Conservation (phyloP, 306 rosid genomes). For the Dryas alaskensis region DNA sequence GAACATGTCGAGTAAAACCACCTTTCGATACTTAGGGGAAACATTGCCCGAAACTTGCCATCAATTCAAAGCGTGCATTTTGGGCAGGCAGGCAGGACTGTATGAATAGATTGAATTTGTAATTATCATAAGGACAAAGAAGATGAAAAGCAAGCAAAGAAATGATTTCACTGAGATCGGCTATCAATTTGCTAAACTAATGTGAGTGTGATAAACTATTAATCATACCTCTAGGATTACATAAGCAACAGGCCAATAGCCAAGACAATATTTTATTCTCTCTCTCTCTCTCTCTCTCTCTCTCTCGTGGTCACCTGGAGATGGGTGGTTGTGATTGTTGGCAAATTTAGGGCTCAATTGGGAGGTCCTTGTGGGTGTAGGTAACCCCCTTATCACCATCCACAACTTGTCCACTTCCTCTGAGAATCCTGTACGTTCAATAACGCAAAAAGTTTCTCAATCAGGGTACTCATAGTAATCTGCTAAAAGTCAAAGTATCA, state of each 20-base stretch:
- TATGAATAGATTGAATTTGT: neutral
- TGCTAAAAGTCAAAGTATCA: neutral
- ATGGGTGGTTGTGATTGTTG: constrained; percentile 8
- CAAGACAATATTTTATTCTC: neutral
- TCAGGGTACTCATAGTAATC: neutral
- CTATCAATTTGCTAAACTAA: neutral
- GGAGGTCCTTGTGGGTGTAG: constrained; percentile 72
- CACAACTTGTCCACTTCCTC: constrained; percentile 86
- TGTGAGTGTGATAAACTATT: neutral
- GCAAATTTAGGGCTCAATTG: constrained; percentile 36
- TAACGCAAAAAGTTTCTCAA: neutral
- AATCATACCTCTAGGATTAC: neutral
- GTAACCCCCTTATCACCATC: constrained; percentile 68
- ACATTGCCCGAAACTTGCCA: too few relatives aligned
- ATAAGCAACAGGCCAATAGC: constrained; percentile 5
- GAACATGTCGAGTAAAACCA: neutral
- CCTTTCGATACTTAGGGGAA: too few relatives aligned
- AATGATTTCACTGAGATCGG: neutral
- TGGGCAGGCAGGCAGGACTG: neutral
- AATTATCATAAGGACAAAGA: too few relatives aligned
- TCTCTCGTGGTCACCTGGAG: neutral
- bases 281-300: neutral
- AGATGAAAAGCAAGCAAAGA: neutral
- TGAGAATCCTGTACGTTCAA: constrained; percentile 68
- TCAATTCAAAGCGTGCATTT: too few relatives aligned